phyloP scores from a whole-genome alignment of 1,284 basidiomycete species.

The Microbotryum intermedium region DNA sequence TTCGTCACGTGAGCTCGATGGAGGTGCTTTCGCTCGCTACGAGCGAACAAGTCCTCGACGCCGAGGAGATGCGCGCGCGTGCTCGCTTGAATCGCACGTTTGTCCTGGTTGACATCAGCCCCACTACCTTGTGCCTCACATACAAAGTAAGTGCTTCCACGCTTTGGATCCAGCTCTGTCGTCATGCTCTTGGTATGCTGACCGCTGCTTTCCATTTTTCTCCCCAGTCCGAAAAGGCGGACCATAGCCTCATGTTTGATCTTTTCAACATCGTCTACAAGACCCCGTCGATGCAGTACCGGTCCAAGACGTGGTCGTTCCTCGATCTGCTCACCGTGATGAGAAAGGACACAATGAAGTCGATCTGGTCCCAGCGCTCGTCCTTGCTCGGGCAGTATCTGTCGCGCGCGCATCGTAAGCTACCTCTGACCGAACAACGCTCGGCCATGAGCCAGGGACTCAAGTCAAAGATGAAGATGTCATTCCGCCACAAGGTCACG shows the following conservation, averaged over 20 bases:
- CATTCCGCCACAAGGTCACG: background rate
- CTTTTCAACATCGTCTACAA: slow-evolving; percentile 48
- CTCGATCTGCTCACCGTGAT: slow-evolving; percentile 73
- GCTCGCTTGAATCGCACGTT: slow-evolving; percentile 55
- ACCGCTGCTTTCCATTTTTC: slow-evolving; percentile 41
- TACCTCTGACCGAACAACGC: slow-evolving; percentile 13
- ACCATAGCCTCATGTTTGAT: slow-evolving; percentile 44
- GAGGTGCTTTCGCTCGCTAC: slow-evolving; percentile 7
- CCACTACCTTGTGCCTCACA: slow-evolving; percentile 45
- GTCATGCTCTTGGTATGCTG: background rate
- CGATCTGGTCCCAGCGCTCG: slow-evolving; percentile 41
- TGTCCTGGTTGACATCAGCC: slow-evolving; percentile 66
- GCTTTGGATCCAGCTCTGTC: too few relatives aligned
- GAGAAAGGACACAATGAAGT: slow-evolving; percentile 41
- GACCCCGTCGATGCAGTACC: slow-evolving; percentile 58
- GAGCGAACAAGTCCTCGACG: slow-evolving; percentile 33
- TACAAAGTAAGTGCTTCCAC: slow-evolving; percentile 43
- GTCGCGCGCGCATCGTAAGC: slow-evolving; percentile 6
- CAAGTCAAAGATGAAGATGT: slow-evolving; percentile 4
- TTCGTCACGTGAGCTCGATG: slow-evolving; percentile 14
- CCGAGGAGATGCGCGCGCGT: slow-evolving; percentile 43
- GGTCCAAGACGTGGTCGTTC: slow-evolving; percentile 79
- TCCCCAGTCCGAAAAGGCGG: slow-evolving; percentile 42
- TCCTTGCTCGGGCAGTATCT: slow-evolving; percentile 33
- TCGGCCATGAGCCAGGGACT: slow-evolving; percentile 7